Base-by-base conservation (phyloP, 441 rosid genomes). In the Populus hybrid region DNA sequence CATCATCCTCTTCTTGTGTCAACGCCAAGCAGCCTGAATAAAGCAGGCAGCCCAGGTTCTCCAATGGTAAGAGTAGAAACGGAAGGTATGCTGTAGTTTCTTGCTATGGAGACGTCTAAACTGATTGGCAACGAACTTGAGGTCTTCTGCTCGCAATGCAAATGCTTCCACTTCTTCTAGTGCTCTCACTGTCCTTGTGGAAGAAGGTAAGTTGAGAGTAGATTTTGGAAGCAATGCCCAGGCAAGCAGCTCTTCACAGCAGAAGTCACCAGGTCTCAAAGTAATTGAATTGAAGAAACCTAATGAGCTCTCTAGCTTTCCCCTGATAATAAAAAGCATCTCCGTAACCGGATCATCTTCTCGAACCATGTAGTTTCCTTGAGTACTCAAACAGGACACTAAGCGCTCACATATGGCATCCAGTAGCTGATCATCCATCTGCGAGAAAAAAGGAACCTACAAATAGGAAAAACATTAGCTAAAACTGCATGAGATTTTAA, bases 1-100 rank as follows among this genome's bases (percentile, higher is more conserved):
- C 79, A 90, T 66, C 83, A 38, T 70, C 79, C 95, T 84, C 80
- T 84, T 92, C 87, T 75, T 89, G 84, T 80, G 76, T 67, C 94
- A 80, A 36, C 88, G 86, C 98, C 97, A 95, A 67, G 94, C 95
- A 2, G 88, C 95, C 82, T 92, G 99, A 57, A 94, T 86, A 74
- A 94, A 95, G 82, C 99, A 94, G 1, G 98, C 91, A 21, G 86
- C 95, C 99, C 98, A 91, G 34, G 97, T 89, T 88, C 98, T 90
- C 97, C 98, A 94, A 61, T 92, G 95, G 75, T 92, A 83, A 21
- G 97, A 95, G 81, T 93, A 89, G 80, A 91, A 95, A 3, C 95
- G 90, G 79, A 95, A 95, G 0, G 97, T 90, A 74, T 94, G 99
- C 67, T 95, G 99, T 2, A 95, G 91, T 79, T 89, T 94, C 91